Percentiles rank a stretch among this genome's conserved stretches.
Conservation (phyloP, 164 flowering plant species). For the Umbilicus rupestris region DNA sequence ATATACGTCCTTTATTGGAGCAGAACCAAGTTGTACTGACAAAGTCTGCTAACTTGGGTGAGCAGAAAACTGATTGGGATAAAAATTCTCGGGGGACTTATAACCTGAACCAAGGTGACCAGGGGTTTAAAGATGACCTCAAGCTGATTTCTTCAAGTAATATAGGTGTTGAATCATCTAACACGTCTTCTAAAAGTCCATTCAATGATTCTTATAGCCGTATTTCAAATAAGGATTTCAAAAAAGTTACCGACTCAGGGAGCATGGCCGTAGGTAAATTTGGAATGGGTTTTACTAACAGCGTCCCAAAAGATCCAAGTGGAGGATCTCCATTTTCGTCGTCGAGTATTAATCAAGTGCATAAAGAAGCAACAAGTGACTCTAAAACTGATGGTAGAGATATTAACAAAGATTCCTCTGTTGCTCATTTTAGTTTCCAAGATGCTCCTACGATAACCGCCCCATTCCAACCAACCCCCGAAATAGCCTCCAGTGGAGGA, state of each 20-base stretch:
- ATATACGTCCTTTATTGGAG: slow-evolving; percentile 7
- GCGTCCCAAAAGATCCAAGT: slow-evolving; percentile 12
- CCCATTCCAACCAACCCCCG: slow-evolving; percentile 18
- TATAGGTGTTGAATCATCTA: neutral
- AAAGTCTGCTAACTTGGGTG: slow-evolving; percentile 3
- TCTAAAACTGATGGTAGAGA: slow-evolving; percentile 8
- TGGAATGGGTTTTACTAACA: neutral
- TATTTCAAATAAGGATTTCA: neutral
- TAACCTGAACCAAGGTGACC: neutral
- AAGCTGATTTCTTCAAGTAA: neutral
- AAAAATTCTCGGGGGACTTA: neutral
- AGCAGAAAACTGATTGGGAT: neutral
- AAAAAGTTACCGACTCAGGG: neutral
- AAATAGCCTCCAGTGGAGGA: slow-evolving; percentile 17
- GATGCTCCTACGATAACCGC: slow-evolving; percentile 16
- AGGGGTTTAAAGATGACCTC: too few species aligned
- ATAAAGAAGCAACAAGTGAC: slow-evolving; percentile 13
- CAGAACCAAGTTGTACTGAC: slow-evolving; percentile 8
- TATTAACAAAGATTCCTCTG: slow-evolving; percentile 16
- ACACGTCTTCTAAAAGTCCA: neutral
- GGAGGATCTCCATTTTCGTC: slow-evolving; percentile 19
- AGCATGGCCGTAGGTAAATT: neutral
- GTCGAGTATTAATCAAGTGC: slow-evolving; percentile 14
- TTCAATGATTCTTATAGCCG: neutral
- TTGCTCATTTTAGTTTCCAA: slow-evolving; percentile 15